Percentiles rank a stretch among this genome's conserved stretches.
phyloP scores from a whole-genome alignment of 2,329 filamentous ascomycete genomes.

The Phaeosphaeriaceae sp. region DNA sequence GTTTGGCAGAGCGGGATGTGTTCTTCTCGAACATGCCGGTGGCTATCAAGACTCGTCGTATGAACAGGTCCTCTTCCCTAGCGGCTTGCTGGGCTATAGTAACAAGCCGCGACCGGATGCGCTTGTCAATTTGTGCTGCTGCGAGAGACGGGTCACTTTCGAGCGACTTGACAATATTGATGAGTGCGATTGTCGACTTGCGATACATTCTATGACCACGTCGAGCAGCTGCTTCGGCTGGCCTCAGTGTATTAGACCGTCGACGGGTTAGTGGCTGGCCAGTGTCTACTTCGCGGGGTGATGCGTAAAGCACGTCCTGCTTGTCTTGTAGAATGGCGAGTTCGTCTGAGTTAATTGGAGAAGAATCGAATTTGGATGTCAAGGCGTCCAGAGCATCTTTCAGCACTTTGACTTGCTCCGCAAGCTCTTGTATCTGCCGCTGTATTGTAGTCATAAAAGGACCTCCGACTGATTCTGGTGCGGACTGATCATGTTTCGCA shows the following conservation, averaged over 20 bases:
- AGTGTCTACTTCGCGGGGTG: not conserved
- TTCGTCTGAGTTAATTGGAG: not conserved
- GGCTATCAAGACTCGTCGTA: not conserved
- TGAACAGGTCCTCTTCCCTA: not conserved
- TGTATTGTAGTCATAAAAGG: not conserved
- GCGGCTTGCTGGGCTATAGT: constrained; percentile 4
- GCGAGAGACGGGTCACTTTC: not conserved
- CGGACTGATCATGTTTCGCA: not conserved
- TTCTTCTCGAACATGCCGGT: not conserved
- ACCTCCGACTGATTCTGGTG: not conserved
- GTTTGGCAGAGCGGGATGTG: not conserved
- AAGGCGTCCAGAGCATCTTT: constrained; percentile 11
- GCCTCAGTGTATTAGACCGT: not conserved
- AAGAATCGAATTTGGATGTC: not conserved
- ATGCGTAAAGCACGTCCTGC: not conserved
- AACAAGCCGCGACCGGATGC: constrained; percentile 3
- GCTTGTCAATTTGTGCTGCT: not conserved
- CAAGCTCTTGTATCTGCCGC: constrained; percentile 20
- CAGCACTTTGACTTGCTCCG: constrained; percentile 20
- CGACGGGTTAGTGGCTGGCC: not conserved
- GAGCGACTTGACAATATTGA: not conserved
- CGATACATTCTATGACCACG: not conserved
- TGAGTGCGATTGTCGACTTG: not conserved
- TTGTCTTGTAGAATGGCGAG: not conserved
- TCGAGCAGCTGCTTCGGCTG: not conserved